These are phyloP conservation scores for Lodderomyces pseudojiufengensis DNA, from an alignment of 1,139 yeast species.

Conservation along the genomic window DNA sequence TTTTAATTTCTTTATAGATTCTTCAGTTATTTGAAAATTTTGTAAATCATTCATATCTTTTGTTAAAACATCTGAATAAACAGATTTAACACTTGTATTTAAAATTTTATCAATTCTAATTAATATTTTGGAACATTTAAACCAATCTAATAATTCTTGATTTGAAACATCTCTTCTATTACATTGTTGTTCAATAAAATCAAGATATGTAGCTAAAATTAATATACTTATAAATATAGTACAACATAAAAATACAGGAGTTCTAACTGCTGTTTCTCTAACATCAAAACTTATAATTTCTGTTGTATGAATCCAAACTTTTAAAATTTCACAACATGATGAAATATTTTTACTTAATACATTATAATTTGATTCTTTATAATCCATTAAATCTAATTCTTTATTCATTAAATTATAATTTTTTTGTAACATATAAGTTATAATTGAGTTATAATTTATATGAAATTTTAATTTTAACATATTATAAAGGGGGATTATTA, in stretches of 20 bases:
- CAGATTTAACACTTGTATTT: slow-evolving; percentile 23
- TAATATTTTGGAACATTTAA: slow-evolving; percentile 47
- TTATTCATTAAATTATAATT: slow-evolving; percentile 65
- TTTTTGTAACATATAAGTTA: slow-evolving; percentile 55
- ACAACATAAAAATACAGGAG: slow-evolving; percentile 71
- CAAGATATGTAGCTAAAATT: slow-evolving; percentile 58
- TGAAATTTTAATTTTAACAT: slow-evolving; percentile 63
- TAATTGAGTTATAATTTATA: slow-evolving; percentile 53
- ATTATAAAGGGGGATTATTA: slow-evolving; percentile 60
- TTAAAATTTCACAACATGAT: slow-evolving; percentile 55
- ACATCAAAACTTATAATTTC: slow-evolving; percentile 55
- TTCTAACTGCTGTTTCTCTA: slow-evolving; percentile 59
- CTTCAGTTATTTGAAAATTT: slow-evolving; percentile 5
- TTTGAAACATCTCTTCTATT: slow-evolving; percentile 29
- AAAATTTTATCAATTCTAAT: slow-evolving; percentile 52
- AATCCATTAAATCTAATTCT: slow-evolving; percentile 33
- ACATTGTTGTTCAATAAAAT: slow-evolving; percentile 44
- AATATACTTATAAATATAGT: slow-evolving; percentile 61
- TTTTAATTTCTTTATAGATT: slow-evolving; percentile 5
- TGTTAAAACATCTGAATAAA: slow-evolving; percentile 55
- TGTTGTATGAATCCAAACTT: slow-evolving; percentile 67
- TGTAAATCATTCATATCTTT: slow-evolving; percentile 14
- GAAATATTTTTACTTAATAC: slow-evolving; percentile 57
- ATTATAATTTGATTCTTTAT: slow-evolving; percentile 46
- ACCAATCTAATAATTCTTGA: slow-evolving; percentile 48